Percentiles rank a stretch among this genome's conserved stretches.
Conservation (phyloP, 257 asterid genomes). For the Primulina tabacum region DNA sequence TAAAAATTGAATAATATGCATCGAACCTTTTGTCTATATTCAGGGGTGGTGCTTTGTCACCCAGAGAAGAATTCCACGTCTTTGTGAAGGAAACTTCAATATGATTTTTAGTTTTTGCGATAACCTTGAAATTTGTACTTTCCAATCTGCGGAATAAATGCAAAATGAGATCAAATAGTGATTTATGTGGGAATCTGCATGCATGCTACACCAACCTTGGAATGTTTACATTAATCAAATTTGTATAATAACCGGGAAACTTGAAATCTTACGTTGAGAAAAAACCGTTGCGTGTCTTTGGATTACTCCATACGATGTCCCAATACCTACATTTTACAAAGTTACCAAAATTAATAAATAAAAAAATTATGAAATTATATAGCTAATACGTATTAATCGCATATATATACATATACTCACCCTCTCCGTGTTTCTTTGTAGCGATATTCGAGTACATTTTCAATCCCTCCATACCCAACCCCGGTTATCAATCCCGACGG, state of each 20-base stretch:
- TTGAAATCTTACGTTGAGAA: conserved; percentile 37
- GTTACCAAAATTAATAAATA: not conserved
- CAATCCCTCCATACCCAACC: conserved; percentile 39
- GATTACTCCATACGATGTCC: conserved; percentile 64
- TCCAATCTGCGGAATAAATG: conserved; percentile 29
- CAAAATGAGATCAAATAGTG: not conserved
- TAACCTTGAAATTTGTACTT: conserved; percentile 37
- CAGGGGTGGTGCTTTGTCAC: conserved; percentile 32
- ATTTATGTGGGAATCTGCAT: not conserved
- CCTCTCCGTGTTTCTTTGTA: conserved; percentile 40
- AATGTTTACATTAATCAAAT: no score
- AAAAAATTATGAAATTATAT: not conserved
- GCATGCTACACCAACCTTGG: not conserved
- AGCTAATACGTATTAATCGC: not conserved
- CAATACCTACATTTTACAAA: conserved; percentile 45
- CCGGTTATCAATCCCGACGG: conserved; percentile 48
- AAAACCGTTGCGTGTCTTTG: conserved; percentile 22
- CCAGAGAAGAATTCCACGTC: conserved; percentile 35
- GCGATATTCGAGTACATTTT: conserved; percentile 41
- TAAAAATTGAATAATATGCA: not conserved
- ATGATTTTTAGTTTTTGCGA: conserved; percentile 35
- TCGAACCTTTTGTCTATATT: conserved; percentile 48
- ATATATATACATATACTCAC: conserved; percentile 22
- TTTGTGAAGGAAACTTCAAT: conserved; percentile 64
- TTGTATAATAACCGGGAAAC: no score